A percentile compares a stretch with the other conserved stretches of the same genome.
phyloP scores from a whole-genome alignment of 805 yeast species.

The Ogataea ramenticola region DNA sequence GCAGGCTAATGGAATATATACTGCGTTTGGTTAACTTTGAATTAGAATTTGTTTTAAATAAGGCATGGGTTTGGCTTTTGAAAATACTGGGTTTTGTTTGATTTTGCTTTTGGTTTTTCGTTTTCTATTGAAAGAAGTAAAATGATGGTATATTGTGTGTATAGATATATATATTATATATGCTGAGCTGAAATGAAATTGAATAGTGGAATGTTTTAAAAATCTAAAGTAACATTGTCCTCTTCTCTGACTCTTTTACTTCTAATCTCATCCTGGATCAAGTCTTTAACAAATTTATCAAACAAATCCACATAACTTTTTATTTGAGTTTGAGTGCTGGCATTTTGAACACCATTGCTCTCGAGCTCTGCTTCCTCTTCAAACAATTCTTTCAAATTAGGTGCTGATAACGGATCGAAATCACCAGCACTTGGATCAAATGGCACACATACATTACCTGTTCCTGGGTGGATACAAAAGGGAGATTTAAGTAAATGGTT shows the following conservation, averaged over 20 bases:
- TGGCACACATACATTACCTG: constrained; percentile 94
- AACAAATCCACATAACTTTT: constrained; percentile 53
- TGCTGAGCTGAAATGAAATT: no score
- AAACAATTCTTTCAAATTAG: constrained; percentile 60
- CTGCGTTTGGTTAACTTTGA: background rate
- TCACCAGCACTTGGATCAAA: constrained; percentile 44
- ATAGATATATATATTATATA: no score
- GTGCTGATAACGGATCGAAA: constrained; percentile 77
- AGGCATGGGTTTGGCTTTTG: constrained; percentile 4
- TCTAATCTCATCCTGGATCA: constrained; percentile 49
- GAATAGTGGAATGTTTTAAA: constrained; percentile 3
- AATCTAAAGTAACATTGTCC: constrained; percentile 17
- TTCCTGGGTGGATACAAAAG: constrained; percentile 93
- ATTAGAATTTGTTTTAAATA: no score
- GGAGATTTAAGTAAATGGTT: constrained; percentile 94
- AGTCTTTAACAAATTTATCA: constrained; percentile 48
- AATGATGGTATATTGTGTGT: constrained; percentile 2
- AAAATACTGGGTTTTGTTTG: constrained; percentile 9
- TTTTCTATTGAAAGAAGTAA: constrained; percentile 9
- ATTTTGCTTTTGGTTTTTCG: constrained; percentile 3
- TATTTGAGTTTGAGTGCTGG: constrained; percentile 5
- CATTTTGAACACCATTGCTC: constrained; percentile 8
- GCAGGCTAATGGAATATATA: constrained; percentile 22
- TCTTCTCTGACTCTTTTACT: constrained; percentile 28
- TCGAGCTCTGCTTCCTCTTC: constrained; percentile 53